Base-by-base conservation (phyloP, 2,329 filamentous ascomycete genomes). In the Ophiostoma piceae region DNA sequence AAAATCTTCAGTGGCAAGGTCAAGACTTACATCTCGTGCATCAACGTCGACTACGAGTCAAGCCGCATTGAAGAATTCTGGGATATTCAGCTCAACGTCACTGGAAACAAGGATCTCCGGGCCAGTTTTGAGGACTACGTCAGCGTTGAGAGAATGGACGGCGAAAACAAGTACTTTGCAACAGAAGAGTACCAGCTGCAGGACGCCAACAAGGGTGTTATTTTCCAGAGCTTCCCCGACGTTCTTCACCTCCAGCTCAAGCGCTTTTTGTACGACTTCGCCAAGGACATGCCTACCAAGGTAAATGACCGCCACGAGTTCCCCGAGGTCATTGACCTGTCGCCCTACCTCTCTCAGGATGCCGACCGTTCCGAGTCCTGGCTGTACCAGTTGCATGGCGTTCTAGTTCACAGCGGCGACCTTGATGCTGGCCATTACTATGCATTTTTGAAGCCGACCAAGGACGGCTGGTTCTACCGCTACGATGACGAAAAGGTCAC, bases 381-480 rank as follows among this genome's bases (percentile, higher is more conserved):
- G 88, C 85, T 88, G 62, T 99, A 99, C 79, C 91, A 96, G 78
- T 83, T 99, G 26, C 94, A 99, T 76, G 93, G 95, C 71, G 95
- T 99, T 29, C 84, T 99, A 64, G 95, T 99, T 7, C 95, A 99
- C 80, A 97, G 92, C 74, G 95, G 95, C 72, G 95, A 98, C 77
- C 85, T 98, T 70, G 97, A 99, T 78, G 94, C 96, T 12, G 95
- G 95, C 3, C 95, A 99, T 79, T 99, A 99, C 80, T 99, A 99
- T 77, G 95, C 95, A 0, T 99, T 96, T 79, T 82, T 99, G 75
- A 97, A 97, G 78, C 95, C 96, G 0, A 87, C 89, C 71, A 96
- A 96, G 80, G 92, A 97, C 72, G 94, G 95, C 41, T 88, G 92
- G 82, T 99, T 97, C 82, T 98, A 96, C 83, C 95, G 91, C 76